Base-by-base conservation (phyloP, 2,329 filamentous ascomycete species). In the Pestalotiopsis sp. region DNA sequence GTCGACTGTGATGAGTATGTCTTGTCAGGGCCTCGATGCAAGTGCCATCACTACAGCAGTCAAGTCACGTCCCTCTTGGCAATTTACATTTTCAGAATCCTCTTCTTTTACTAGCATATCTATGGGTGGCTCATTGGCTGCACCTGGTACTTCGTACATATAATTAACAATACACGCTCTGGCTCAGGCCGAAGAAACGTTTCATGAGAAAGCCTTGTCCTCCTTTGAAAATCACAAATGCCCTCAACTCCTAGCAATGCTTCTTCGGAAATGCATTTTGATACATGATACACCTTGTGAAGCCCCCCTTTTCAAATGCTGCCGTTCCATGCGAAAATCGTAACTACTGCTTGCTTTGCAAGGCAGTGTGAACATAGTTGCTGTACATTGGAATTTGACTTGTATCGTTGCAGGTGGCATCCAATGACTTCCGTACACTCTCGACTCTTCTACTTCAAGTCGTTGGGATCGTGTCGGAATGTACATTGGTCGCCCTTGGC, bases 401-500 rank as follows among this genome's bases (percentile, higher is more conserved):
- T 23, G 57, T 60, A 7, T 27, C 6, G 12, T 60, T 9, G 20
- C n/a, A n/a, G n/a, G 23, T 60, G 12, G 20, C 5, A n/a, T 60
- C n/a, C 12, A 20, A 23, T 38, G 25, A n/a, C 4, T n/a, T 41
- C n/a, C 13, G 20, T 27, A 13, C 27, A n/a, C 17, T 64, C 5
- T 25, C 6, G 70, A n/a, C 41, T 45, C 17, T 7, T 45, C 58
- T 68, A 75, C 67, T 76, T 76, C 12, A 79, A 72, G 63, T 79
- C 77, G 14, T 73, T 76, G 3, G 75, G 75, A 57, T 92, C 90
- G 75, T 94, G 92, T 67, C 91, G 86, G 78, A 91, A 94, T 2
- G 91, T 93, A 81, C 92, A 93, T 74, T 90, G 89, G 45, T 91
- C 90, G 25, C 92, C 92, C 76, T 93, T 91, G 6, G 88, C 88